These are phyloP conservation scores for Pyrus hybrid DNA, from an alignment of 331 rosid species.

Conservation along the genomic window DNA sequence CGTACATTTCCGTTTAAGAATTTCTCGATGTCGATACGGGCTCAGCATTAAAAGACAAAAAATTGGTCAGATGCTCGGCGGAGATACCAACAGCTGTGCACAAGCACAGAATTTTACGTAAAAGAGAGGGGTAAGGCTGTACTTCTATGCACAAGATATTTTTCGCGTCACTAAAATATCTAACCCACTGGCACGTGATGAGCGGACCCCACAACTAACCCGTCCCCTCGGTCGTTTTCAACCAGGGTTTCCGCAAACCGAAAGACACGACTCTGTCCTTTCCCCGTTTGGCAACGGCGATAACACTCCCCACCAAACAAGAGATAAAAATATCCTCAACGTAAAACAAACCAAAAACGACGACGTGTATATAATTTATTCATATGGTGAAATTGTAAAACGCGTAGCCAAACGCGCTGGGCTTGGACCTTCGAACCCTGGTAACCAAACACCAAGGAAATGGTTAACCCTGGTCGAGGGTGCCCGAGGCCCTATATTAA, in stretches of 20 bases:
- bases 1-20: no score
- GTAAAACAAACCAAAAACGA: background rate
- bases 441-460: background rate
- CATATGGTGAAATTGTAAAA: background rate
- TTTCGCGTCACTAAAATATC: background rate
- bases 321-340: background rate
- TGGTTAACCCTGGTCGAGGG: slow-evolving; percentile 14
- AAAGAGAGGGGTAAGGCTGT: background rate
- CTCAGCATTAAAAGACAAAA: no score
- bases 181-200: background rate
- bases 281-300: background rate
- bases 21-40: no score
- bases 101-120: no score
- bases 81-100: no score
- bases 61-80: no score
- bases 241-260: background rate
- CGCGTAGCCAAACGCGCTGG: background rate
- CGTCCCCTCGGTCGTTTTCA: background rate
- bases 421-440: background rate
- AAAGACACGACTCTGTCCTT: background rate
- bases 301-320: background rate
- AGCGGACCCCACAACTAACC: background rate
- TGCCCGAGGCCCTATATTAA: background rate
- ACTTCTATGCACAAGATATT: background rate
- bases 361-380: background rate